Conservation (phyloP, 1,284 basidiomycete genomes). For the Leccinum angustisporum region DNA sequence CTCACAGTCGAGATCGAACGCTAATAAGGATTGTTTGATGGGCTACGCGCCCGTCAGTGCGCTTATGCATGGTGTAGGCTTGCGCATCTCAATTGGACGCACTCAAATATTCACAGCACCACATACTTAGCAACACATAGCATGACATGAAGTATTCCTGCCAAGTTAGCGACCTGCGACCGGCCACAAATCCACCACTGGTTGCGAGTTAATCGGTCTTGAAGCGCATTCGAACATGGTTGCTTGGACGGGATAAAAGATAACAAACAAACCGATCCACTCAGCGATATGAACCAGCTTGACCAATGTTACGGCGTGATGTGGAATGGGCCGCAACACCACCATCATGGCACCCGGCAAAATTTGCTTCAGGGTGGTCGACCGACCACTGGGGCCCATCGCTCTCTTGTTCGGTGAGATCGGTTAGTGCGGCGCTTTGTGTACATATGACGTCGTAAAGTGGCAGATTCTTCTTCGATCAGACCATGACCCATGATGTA, state of each 20-base stretch:
- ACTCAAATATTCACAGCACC: background rate
- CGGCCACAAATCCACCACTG: no score
- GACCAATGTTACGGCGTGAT: background rate
- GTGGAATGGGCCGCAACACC: background rate
- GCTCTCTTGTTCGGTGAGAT: background rate
- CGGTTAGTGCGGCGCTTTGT: background rate
- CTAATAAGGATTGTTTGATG: background rate
- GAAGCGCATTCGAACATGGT: background rate
- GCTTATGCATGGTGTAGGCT: background rate
- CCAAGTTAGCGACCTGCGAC: background rate
- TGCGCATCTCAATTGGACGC: background rate
- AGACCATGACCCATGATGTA: background rate
- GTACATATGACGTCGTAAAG: background rate
- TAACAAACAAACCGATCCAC: background rate
- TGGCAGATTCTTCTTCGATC: background rate
- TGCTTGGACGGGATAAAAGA: background rate
- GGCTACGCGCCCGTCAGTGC: background rate
- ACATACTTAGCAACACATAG: background rate
- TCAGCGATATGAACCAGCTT: background rate
- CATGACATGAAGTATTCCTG: background rate
- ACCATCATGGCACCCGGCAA: no score
- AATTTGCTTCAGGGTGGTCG: background rate
- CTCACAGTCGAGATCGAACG: background rate
- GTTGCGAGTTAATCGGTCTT: no score
- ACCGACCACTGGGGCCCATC: background rate